phyloP scores from a whole-genome alignment of 208 protist genomes.

The Leishmania amazonensis region DNA sequence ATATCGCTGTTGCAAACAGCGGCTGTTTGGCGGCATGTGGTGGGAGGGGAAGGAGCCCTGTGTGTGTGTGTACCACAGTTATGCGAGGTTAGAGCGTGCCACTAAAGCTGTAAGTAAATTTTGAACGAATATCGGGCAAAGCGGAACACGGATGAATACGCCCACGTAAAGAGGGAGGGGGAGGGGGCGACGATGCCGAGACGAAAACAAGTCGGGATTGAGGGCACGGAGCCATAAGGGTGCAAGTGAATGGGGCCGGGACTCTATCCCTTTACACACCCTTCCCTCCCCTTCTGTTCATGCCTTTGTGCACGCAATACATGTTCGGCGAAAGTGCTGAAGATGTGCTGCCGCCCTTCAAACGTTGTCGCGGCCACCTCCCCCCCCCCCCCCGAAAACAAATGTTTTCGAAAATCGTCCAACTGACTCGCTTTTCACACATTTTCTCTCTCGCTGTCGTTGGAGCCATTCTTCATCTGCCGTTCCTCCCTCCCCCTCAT shows the following conservation, averaged over 20 bases:
- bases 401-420: too few relatives aligned
- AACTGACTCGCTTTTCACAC: too few relatives aligned
- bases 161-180: background rate
- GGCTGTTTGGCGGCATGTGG: background rate
- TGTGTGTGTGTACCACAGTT: background rate
- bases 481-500: too few relatives aligned
- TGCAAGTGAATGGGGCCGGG: background rate
- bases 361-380: background rate
- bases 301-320: background rate
- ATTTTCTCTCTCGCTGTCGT: too few relatives aligned
- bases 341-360: too few relatives aligned
- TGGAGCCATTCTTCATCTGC: too few relatives aligned
- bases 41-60: too few relatives aligned
- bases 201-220: too few relatives aligned
- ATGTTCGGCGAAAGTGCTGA: background rate
- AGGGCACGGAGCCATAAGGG: background rate
- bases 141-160: background rate
- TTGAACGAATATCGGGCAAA: background rate
- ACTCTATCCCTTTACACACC: background rate
- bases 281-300: background rate
- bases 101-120: background rate
- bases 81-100: background rate
- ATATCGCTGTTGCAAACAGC: background rate
- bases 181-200: too few relatives aligned
- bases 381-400: too few relatives aligned